Evolutionary conservation across 208 protist species (phyloP), one percentile per base, ranked within the genome.

Genomic region (Leishmania aethiopica): DNA sequence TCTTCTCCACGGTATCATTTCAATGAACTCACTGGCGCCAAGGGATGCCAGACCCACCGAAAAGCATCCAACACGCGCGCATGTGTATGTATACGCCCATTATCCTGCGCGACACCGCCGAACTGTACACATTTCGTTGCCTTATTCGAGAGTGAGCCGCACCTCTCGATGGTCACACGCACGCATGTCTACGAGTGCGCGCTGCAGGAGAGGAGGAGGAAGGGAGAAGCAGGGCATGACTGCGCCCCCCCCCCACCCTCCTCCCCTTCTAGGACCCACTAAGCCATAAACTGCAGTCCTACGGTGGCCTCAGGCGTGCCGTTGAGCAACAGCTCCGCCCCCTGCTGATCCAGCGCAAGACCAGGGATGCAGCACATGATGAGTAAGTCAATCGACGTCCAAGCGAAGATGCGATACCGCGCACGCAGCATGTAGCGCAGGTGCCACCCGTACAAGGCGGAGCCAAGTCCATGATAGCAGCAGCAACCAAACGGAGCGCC

Each of bases 391-490:
- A 64, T 32, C 35, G 75, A 32, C 2, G 89, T 83, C 67, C 75
- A 81, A 19, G 84, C 77, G 13, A 84, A 78, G 6, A 96, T 79
- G 60, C 88, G 88, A 79, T 95, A 96, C 22, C 93, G 93, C 22
- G 84, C 86, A 3, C 92, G 91, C 37, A 95, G 75, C 35, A 94
- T 51, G 79, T 93, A 96, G 11, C 93, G 93, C 62, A 95, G 83
- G 32, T 93, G 91, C 80, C 87, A 94, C 17, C 84, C 89, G 75
- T 86, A 95, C 4, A 92, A 74, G 8, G 87, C 75, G 7, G 91
- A 92, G n/a, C 93, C 93, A 40, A 91, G n/a, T 25, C 93, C 93
- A 53, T 92, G 90, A 75, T 95, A 96, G 76, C 81, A 91, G 84
- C 84, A 91, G 51, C 67, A 91, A 1, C 89, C 89, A 77, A 85